Conservation (phyloP, 2,329 filamentous ascomycete genomes). For the Trichoderma oligosporum region DNA sequence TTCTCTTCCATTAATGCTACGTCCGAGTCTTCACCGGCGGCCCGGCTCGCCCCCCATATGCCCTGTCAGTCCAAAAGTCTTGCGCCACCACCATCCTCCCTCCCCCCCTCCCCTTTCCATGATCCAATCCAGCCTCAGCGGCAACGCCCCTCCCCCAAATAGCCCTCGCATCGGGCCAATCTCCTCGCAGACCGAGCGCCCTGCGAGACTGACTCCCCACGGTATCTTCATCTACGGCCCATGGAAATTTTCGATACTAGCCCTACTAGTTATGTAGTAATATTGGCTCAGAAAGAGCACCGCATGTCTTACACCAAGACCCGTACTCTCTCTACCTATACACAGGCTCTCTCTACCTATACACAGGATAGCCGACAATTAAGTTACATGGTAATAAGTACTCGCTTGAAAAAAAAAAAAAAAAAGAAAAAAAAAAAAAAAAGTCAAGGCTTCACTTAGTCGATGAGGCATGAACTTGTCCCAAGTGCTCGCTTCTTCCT, state of each 20-base stretch:
- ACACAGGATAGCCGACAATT: too few species aligned
- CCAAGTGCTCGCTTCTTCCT: not conserved
- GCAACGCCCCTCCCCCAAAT: constrained; percentile 8
- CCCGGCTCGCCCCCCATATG: constrained; percentile 17
- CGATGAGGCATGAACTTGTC: not conserved
- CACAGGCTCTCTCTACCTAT: too few species aligned
- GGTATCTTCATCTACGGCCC: not conserved
- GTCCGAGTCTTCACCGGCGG: constrained; percentile 20
- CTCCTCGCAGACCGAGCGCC: constrained; percentile 6
- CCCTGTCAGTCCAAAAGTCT: constrained; percentile 14
- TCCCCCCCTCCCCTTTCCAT: not conserved
- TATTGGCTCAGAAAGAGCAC: not conserved
- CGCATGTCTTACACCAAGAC: not conserved
- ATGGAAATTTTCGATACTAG: not conserved
- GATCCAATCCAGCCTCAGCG: constrained; percentile 11
- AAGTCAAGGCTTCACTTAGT: not conserved
- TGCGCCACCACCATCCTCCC: constrained; percentile 18
- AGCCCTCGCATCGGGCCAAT: constrained; percentile 6
- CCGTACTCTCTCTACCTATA: too few species aligned
- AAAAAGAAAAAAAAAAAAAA: too few species aligned
- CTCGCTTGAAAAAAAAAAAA: too few species aligned
- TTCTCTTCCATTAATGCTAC: constrained; percentile 8
- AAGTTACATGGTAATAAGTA: too few species aligned
- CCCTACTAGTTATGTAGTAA: not conserved
- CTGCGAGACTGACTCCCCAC: not conserved